Percentiles rank a stretch among this genome's conserved stretches.
Conservation (phyloP, 768 basidiomycete species). For the Sarcodon aspratus region DNA sequence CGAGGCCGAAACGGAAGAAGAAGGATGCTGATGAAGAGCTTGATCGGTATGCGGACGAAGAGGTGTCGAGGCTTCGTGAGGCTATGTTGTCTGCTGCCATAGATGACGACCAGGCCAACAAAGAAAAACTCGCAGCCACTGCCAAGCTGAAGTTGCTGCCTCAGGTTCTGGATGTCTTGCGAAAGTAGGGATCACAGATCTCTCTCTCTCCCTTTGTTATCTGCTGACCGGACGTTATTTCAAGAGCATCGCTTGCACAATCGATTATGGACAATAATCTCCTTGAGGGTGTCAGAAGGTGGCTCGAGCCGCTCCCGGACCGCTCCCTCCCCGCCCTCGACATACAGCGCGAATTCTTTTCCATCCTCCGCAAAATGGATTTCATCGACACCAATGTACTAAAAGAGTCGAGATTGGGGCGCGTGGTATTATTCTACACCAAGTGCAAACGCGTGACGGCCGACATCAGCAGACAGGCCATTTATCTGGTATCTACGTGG, state of each 20-base stretch:
- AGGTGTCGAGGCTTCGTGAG: constrained; percentile 82
- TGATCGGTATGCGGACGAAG: constrained; percentile 82
- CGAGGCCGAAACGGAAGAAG: constrained; percentile 56
- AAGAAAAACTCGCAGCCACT: constrained; percentile 70
- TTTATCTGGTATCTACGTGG: constrained; percentile 78
- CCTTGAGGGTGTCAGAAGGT: constrained; percentile 76
- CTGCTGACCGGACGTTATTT: constrained; percentile 5
- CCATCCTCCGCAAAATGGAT: constrained; percentile 76
- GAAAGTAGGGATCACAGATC: constrained; percentile 53
- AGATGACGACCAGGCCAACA: constrained; percentile 72
- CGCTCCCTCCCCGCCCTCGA: constrained; percentile 89
- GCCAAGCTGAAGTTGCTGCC: constrained; percentile 76
- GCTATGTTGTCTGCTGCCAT: constrained; percentile 82
- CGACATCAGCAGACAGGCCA: constrained; percentile 70
- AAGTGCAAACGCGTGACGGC: constrained; percentile 85
- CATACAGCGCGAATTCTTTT: constrained; percentile 89
- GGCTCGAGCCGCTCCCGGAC: constrained; percentile 93
- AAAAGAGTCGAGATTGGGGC: constrained; percentile 85
- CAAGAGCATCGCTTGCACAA: constrained; percentile 73
- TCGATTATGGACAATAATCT: constrained; percentile 95
- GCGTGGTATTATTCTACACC: constrained; percentile 90
- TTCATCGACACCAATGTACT: constrained; percentile 85
- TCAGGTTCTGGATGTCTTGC: constrained; percentile 86
- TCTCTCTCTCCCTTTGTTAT: background rate
- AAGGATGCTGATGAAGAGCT: constrained; percentile 70